These are phyloP conservation scores for Xerocomus brunneocitrinus DNA, from an alignment of 768 basidiomycete genomes.

Conservation along the genomic window DNA sequence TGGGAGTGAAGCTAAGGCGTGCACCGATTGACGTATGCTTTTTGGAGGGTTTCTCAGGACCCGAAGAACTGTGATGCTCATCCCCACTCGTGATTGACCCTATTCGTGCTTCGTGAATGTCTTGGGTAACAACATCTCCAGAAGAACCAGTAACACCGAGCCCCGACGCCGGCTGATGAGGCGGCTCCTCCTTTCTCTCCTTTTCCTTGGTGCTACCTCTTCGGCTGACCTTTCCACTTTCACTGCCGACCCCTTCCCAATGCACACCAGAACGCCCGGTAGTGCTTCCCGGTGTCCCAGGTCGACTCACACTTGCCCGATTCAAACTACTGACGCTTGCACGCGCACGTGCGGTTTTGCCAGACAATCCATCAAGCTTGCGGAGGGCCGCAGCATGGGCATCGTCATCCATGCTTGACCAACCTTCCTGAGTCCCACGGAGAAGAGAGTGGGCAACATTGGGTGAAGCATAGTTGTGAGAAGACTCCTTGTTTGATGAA, in stretches of 20 bases:
- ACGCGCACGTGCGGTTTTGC: constrained; percentile 70
- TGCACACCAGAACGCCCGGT: constrained; percentile 45
- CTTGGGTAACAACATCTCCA: constrained; percentile 32
- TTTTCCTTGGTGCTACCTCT: constrained; percentile 39
- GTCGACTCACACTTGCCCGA: constrained; percentile 62
- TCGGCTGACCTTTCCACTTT: constrained; percentile 33
- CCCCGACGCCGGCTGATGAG: constrained; percentile 23
- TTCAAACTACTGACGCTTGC: constrained; percentile 74
- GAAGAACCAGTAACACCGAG: constrained; percentile 35
- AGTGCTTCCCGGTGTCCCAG: constrained; percentile 69
- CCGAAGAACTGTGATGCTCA: constrained; percentile 44
- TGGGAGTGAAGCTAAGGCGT: constrained; percentile 75
- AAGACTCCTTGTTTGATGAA: constrained; percentile 39
- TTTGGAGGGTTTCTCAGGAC: constrained; percentile 63
- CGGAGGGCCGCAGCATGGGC: constrained; percentile 87
- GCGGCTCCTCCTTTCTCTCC: constrained; percentile 40
- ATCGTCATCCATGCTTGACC: constrained; percentile 84
- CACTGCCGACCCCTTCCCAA: constrained; percentile 66
- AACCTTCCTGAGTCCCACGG: constrained; percentile 85
- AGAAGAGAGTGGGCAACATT: constrained; percentile 82
- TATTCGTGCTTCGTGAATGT: constrained; percentile 39
- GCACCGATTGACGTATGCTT: constrained; percentile 53
- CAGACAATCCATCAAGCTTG: constrained; percentile 85
- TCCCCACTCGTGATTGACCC: constrained; percentile 52
- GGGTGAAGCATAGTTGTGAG: constrained; percentile 42